phyloP scores from a whole-genome alignment of 805 yeast species.

The Saccharomycopsis schoenii region DNA sequence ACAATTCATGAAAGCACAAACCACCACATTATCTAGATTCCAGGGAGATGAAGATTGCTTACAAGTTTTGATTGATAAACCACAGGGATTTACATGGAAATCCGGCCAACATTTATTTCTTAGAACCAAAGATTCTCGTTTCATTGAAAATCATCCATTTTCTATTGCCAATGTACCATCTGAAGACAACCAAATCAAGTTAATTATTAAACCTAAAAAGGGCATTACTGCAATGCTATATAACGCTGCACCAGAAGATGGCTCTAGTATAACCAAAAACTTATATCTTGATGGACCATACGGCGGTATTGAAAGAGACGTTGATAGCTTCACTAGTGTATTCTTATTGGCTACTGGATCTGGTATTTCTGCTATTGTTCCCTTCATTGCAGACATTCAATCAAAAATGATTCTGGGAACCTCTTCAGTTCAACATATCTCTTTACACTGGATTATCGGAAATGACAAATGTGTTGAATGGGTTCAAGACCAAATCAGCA shows the following conservation, averaged over 20 bases:
- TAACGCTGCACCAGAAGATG: conserved; percentile 23
- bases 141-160: conserved; percentile 48
- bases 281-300: conserved; percentile 48
- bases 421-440: conserved; percentile 24
- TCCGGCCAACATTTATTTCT: conserved; percentile 50
- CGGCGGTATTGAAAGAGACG: conserved; percentile 42
- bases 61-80: conserved; percentile 26
- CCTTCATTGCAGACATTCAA: conserved; percentile 29
- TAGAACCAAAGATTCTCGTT: conserved; percentile 34
- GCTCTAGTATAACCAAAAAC: conserved; percentile 20
- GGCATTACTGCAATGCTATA: conserved; percentile 37
- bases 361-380: conserved; percentile 42
- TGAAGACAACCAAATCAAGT: conserved; percentile 27
- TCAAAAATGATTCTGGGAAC: conserved; percentile 14
- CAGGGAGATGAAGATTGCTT: conserved; percentile 23
- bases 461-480: conserved; percentile 29
- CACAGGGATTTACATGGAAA: conserved; percentile 33
- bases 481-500: conserved; percentile 30
- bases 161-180: conserved; percentile 33
- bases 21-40: conserved; percentile 21
- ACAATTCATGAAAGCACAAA: conserved; percentile 30
- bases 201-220: conserved; percentile 35
- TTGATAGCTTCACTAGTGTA: conserved; percentile 34
- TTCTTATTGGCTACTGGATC: conserved; percentile 38
- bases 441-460: conserved; percentile 38